Evolutionary conservation across 305 asterid species (phyloP).

Genomic region (Plantago coronopus): DNA sequence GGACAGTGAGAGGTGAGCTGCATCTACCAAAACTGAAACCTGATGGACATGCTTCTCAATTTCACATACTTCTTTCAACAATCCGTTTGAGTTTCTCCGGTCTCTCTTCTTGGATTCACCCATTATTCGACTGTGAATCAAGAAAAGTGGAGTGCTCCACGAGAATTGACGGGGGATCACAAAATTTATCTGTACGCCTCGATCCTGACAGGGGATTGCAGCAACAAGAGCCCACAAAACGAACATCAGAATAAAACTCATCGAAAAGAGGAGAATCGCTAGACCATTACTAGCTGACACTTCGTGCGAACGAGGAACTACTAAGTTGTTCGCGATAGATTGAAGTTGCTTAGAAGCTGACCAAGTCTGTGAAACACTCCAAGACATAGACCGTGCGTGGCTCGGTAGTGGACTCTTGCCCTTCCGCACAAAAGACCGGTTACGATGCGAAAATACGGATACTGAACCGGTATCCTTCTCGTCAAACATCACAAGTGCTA

Average conservation of each 20-base stretch:
- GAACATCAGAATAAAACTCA: constrained; percentile 74
- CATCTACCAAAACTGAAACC: constrained; percentile 65
- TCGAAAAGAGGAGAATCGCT: constrained; percentile 54
- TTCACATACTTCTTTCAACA: constrained; percentile 57
- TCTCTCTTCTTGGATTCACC: constrained; percentile 78
- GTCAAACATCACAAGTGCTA: constrained; percentile 67
- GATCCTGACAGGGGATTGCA: constrained; percentile 88
- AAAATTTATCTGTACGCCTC: constrained; percentile 55
- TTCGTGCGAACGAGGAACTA: constrained; percentile 62
- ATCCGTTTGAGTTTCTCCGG: constrained; percentile 50
- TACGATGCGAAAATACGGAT: constrained; percentile 46
- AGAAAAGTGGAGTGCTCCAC: constrained; percentile 61
- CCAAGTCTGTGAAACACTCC: constrained; percentile 92
- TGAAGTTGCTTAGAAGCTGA: constrained; percentile 96
- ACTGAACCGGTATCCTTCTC: constrained; percentile 60
- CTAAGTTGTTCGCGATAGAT: constrained; percentile 51
- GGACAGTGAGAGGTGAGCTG: constrained; percentile 58
- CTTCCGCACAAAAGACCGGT: constrained; percentile 70
- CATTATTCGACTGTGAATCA: constrained; percentile 62
- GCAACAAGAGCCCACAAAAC: constrained; percentile 89
- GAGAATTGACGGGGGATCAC: constrained; percentile 63
- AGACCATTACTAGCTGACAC: constrained; percentile 64
- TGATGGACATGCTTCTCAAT: constrained; percentile 60
- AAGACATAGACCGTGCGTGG: constrained; percentile 78
- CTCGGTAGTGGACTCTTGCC: constrained; percentile 55